phyloP scores from a whole-genome alignment of 139 green algal genomes.

The Chlorella sorokiniana region DNA sequence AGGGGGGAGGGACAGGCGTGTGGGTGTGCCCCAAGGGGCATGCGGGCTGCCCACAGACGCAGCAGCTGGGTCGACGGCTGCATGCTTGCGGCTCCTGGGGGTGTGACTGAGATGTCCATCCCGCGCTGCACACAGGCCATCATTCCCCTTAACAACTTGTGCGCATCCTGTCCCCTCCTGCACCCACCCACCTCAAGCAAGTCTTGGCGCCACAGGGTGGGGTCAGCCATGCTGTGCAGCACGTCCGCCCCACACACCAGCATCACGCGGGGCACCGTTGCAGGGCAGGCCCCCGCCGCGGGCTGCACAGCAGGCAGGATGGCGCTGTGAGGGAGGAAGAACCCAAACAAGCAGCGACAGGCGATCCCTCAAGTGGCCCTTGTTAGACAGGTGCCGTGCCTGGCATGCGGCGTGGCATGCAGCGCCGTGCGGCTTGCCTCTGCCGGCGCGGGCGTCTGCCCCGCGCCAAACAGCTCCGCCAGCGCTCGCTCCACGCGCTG shows the following conservation, averaged over 20 bases:
- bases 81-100: no score
- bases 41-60: neutral
- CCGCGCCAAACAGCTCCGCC: slow-evolving; percentile 1
- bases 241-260: slow-evolving; percentile 51
- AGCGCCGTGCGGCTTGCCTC: neutral
- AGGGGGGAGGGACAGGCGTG: neutral
- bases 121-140: neutral
- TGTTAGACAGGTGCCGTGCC: no score
- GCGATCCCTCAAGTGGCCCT: no score
- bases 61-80: neutral
- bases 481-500: slow-evolving; percentile 46
- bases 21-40: neutral
- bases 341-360: neutral
- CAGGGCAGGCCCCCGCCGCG: neutral
- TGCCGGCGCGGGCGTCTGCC: neutral
- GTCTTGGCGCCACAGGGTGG: slow-evolving; percentile 44
- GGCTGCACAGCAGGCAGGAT: slow-evolving; percentile 1
- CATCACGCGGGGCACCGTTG: slow-evolving; percentile 28
- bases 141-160: neutral
- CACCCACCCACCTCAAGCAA: slow-evolving; percentile 36
- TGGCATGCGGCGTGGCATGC: neutral
- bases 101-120: neutral
- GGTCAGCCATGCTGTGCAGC: slow-evolving; percentile 41
- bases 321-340: neutral
- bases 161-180: neutral